Evolutionary conservation across 139 green algal species (phyloP).

Genomic region (Trebouxia sp.): DNA sequence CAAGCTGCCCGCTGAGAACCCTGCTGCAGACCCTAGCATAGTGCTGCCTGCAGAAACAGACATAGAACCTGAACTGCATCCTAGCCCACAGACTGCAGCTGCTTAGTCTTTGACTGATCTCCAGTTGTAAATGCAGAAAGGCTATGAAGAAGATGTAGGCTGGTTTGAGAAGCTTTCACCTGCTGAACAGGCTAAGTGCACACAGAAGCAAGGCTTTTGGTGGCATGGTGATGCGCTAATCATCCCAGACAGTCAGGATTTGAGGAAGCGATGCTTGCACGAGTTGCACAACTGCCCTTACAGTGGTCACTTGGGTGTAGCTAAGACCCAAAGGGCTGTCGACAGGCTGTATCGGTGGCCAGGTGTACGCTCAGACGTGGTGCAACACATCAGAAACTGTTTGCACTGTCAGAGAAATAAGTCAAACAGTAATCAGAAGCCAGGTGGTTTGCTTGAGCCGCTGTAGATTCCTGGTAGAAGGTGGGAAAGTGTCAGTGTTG

Average conservation of each 20-base stretch:
- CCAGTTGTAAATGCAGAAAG: not conserved
- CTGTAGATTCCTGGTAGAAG: constrained; percentile 37
- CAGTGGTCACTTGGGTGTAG: constrained; percentile 21
- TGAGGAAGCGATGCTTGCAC: not conserved
- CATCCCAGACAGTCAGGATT: not conserved
- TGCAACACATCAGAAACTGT: constrained; percentile 26
- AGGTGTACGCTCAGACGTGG: not conserved
- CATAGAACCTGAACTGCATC: too few species aligned
- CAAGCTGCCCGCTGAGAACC: not conserved
- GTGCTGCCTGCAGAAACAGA: too few species aligned
- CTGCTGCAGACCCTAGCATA: not conserved
- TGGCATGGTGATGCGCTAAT: not conserved
- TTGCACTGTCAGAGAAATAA: constrained; percentile 40
- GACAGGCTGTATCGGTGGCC: constrained; percentile 19
- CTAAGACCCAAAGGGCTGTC: not conserved
- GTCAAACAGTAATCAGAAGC: constrained; percentile 2
- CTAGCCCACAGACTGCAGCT: too few species aligned
- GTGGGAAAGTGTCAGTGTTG: constrained; percentile 38
- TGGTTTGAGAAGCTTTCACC: not conserved
- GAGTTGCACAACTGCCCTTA: constrained; percentile 22
- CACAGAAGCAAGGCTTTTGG: not conserved
- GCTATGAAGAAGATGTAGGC: not conserved
- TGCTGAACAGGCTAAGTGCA: not conserved
- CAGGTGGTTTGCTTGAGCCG: constrained; percentile 33
- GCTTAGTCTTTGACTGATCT: too few species aligned